A percentile compares a stretch with the other conserved stretches of the same genome.
Evolutionary conservation across 495 filamentous ascomycete species (phyloP).

Genomic region (Podospora sp.): DNA sequence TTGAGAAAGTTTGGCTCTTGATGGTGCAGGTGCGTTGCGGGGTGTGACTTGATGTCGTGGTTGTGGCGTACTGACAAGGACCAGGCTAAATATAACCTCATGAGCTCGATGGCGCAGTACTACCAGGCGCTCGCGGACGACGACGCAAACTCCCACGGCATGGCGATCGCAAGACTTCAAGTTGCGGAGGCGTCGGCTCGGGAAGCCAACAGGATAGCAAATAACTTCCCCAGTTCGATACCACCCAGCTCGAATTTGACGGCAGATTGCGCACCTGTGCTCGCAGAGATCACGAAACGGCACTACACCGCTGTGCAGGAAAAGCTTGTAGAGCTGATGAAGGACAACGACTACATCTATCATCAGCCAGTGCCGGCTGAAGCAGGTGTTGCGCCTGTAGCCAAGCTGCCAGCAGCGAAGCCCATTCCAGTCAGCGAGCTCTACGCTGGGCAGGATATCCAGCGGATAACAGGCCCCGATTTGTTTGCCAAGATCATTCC

Average conservation of each 20-base stretch:
- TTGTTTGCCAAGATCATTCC: conserved; percentile 97
- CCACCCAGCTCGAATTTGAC: conserved; percentile 81
- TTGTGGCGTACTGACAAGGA: conserved; percentile 8
- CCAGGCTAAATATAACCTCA: conserved; percentile 79
- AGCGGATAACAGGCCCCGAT: conserved; percentile 93
- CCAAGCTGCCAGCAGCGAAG: conserved; percentile 95
- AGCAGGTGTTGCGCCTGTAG: conserved; percentile 73
- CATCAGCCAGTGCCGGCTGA: conserved; percentile 89
- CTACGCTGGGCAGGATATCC: conserved; percentile 96
- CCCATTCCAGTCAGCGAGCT: conserved; percentile 96
- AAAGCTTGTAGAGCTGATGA: conserved; percentile 70
- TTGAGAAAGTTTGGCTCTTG: conserved; percentile 93
- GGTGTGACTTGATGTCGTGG: not conserved
- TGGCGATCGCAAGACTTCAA: conserved; percentile 81
- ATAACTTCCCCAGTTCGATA: conserved; percentile 76
- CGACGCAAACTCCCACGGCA: conserved; percentile 83
- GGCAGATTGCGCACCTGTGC: conserved; percentile 69
- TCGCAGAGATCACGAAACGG: conserved; percentile 81
- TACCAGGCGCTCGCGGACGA: conserved; percentile 92
- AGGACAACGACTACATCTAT: conserved; percentile 99
- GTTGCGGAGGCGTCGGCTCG: conserved; percentile 74
- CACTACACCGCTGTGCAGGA: conserved; percentile 81
- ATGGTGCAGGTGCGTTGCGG: conserved; percentile 67
- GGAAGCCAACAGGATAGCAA: conserved; percentile 76
- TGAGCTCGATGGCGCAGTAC: conserved; percentile 86